These are phyloP conservation scores for Gynandropsis gynandra DNA, from an alignment of 345 rosid species.

Conservation along the genomic window DNA sequence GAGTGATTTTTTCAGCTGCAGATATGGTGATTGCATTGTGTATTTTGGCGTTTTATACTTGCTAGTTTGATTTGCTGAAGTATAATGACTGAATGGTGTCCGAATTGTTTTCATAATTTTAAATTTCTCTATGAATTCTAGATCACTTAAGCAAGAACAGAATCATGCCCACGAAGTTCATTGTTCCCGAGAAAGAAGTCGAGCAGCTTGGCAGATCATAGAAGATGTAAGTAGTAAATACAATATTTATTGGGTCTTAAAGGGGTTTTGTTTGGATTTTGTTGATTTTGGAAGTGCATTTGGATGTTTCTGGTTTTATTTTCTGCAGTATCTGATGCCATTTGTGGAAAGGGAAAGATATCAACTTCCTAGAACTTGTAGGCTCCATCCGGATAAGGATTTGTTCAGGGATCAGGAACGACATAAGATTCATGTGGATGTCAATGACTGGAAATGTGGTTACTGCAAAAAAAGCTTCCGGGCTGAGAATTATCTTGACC, in stretches of 20 bases:
- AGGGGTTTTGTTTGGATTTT: neutral
- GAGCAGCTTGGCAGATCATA: constrained; percentile 50
- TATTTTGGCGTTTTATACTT: too few species aligned
- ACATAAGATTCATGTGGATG: constrained; percentile 45
- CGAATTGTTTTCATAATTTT: too few species aligned
- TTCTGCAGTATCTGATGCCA: constrained; percentile 61
- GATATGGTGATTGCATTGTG: neutral
- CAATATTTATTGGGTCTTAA: neutral
- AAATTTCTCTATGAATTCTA: too few species aligned
- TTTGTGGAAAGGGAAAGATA: constrained; percentile 48
- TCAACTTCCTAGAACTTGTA: constrained; percentile 39
- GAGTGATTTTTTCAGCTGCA: neutral
- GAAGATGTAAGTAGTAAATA: constrained; percentile 34
- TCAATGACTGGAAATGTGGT: constrained; percentile 59
- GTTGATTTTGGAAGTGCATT: neutral
- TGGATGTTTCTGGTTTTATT: constrained; percentile 7
- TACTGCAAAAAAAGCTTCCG: constrained; percentile 58
- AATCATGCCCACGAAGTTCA: constrained; percentile 34
- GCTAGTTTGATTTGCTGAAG: too few species aligned
- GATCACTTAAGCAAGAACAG: neutral
- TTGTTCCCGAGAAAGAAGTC: constrained; percentile 70
- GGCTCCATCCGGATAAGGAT: constrained; percentile 48
- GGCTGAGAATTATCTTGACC: constrained; percentile 54
- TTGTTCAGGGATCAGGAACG: constrained; percentile 63
- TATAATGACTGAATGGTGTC: too few species aligned